Evolutionary conservation across 257 asterid genomes (phyloP).

Genomic region (Gardenia jasminoides): DNA sequence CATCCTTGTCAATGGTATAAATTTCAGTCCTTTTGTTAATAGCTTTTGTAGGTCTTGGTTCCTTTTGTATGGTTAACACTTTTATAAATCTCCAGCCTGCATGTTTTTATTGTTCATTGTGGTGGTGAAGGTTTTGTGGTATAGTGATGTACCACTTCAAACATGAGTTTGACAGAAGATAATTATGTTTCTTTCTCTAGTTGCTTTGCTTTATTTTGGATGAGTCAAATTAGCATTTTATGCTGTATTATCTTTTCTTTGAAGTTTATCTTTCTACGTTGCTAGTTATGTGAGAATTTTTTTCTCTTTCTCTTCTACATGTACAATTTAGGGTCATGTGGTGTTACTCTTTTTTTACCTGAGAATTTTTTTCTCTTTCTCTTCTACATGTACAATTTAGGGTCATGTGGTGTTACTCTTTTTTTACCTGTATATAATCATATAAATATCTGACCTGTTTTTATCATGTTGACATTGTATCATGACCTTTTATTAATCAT

Average conservation of each 20-base stretch:
- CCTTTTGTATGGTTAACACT: not conserved
- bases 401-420: not conserved
- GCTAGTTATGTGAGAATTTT: not conserved
- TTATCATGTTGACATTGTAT: not conserved
- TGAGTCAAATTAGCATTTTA: not conserved
- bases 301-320: not conserved
- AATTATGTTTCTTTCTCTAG: not conserved
- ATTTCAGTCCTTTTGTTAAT: constrained; percentile 18
- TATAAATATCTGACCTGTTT: not conserved
- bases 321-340: not conserved
- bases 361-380: not conserved
- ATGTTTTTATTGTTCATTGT: not conserved
- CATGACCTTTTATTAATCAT: not conserved
- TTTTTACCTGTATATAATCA: not conserved
- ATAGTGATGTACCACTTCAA: not conserved
- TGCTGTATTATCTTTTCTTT: not conserved
- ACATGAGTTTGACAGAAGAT: not conserved
- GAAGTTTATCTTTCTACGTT: not conserved
- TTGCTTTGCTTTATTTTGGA: not conserved
- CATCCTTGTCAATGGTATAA: constrained; percentile 76
- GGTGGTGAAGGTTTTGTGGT: not conserved
- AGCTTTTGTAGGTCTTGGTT: not conserved
- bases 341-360: not conserved
- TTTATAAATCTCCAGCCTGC: not conserved
- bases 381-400: not conserved